Evolutionary conservation across 371 early-diverging fungal genomes (phyloP), one percentile per base, ranked within the genome.

Genomic region (Circinella minor): DNA sequence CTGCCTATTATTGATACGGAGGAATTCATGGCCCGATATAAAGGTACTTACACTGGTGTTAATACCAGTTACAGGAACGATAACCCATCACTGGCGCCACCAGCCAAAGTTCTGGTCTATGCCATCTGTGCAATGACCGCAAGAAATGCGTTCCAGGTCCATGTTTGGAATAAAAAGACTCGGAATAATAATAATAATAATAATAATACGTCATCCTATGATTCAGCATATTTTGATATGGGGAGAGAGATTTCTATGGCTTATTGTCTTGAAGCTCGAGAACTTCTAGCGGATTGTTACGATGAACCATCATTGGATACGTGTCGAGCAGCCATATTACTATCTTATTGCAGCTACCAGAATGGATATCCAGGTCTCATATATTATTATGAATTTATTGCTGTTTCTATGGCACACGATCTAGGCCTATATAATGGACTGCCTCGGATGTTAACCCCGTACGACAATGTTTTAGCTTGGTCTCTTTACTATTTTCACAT

Each of bases 81-180:
- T 11, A 43, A 6, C 43, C 6, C 43, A 43, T 6, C 11, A 43
- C 6, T 11, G 11, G 6, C 43, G 11, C 75, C 68, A 17, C 83
- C 83, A 5, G 68, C 81, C 4, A 68, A 63, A 14, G 70, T 83
- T 11, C 67, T 81, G 9, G 63, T 78, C 9, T 83, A 81, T 68
- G 79, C 83, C 10, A 66, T 83, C 36, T 83, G 83, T 51, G 81
- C 81, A 27, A 83, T 83, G 81, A 73, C 83, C 14, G 81, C 83
- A 4, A 71, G 83, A 15, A 83, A 81, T 62, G 81, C 83, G 15
- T 83, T 83, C 51, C 83, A 83, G 47, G 47, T 83, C n/a, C 83
- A 83, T 63, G 77, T 81, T 7, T 83, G 83, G 83, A 75, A 73
- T 20, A 77, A 77, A 7, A 51, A 51, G 51, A 51, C 51, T 43